A percentile compares a stretch with the other conserved stretches of the same genome.
Conservation (phyloP, 208 protist genomes). For the Leptomonas pyrrhocoris region DNA sequence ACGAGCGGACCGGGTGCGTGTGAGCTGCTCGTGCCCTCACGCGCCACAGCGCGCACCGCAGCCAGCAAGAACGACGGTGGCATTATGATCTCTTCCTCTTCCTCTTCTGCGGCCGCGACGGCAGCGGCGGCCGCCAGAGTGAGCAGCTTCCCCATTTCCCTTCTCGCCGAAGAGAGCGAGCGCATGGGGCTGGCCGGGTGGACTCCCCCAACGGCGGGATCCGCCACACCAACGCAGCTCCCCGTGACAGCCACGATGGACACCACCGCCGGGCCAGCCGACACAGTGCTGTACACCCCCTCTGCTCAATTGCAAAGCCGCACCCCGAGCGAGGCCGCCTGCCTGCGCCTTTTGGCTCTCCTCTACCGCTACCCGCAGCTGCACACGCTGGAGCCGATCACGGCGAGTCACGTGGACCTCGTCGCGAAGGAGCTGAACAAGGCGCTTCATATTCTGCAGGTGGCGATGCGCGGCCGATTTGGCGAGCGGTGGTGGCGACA, state of each 20-base stretch:
- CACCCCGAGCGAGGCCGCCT: slow-evolving; percentile 21
- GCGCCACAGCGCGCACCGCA: neutral
- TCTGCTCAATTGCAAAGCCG: slow-evolving; percentile 20
- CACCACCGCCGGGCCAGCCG: too few relatives aligned
- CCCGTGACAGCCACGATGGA: too few relatives aligned
- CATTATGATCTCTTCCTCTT: neutral
- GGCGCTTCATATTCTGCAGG: slow-evolving; percentile 44
- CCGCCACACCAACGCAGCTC: too few relatives aligned
- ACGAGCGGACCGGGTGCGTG: slow-evolving; percentile 10
- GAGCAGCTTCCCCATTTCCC: slow-evolving; percentile 1
- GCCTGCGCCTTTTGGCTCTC: slow-evolving; percentile 37
- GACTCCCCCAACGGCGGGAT: neutral
- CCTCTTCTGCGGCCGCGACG: neutral
- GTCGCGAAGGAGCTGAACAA: slow-evolving; percentile 61
- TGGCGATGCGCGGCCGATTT: slow-evolving; percentile 29
- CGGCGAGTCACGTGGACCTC: slow-evolving; percentile 23
- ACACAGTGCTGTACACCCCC: slow-evolving; percentile 21
- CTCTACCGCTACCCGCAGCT: slow-evolving; percentile 38
- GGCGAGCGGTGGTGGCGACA: slow-evolving; percentile 31
- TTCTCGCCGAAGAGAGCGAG: slow-evolving; percentile 11
- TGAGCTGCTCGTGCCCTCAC: slow-evolving; percentile 24
- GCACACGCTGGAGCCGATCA: slow-evolving; percentile 41
- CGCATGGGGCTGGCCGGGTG: neutral
- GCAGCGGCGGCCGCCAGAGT: neutral
- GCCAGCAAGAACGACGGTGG: neutral